Evolutionary conservation across 1,284 basidiomycete genomes (phyloP), one percentile per base, ranked within the genome.

Genomic region (Sanghuangporus weigelae): DNA sequence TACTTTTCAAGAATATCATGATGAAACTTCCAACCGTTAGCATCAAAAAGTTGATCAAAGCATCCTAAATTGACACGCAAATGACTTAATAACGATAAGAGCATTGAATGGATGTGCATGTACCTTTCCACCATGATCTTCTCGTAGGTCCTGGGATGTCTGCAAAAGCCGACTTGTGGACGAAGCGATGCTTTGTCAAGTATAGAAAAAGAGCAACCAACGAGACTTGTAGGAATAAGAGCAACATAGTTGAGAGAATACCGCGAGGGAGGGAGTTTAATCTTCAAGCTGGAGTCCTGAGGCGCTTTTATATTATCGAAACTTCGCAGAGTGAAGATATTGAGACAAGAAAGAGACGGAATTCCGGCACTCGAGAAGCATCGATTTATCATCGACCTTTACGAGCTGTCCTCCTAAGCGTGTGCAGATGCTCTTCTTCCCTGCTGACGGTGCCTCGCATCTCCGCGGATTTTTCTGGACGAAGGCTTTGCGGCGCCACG

Each of bases 1-100:
- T 66, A 69, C 46, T 66, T 65, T 46, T 63, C 51, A 12, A 64
- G 44, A 38, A 70, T 54, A 36, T 67, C 44, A 21, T 63, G 61
- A 54, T 66, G 63, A 51, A 66, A 67, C 12, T 63, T 26, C 63
- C 64, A 63, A 3, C 62, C 62, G 44, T 60, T 46, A 7, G 19
- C 35, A 31, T 60, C 48, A 23, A 63, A 60, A 7, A 66, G 19
- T n/a, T 66, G 57, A n/a, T 48, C 21, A 31, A 66, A 66, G 23
- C 55, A 63, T 10, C 65, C 65, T 66, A 14, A 7, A 46, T 7
- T 46, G 16, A 16, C 16, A 14, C n/a, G 16, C 44, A 46, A 46
- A 19, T 12, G 7, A n/a, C 7, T 46, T 7, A 46, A 19, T 14
- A 46, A n/a, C 16, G 16, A 19, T 7, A 46, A 7, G 44, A 46